Evolutionary conservation across 2,329 filamentous ascomycete species (phyloP).

Genomic region (Phoma sp.): DNA sequence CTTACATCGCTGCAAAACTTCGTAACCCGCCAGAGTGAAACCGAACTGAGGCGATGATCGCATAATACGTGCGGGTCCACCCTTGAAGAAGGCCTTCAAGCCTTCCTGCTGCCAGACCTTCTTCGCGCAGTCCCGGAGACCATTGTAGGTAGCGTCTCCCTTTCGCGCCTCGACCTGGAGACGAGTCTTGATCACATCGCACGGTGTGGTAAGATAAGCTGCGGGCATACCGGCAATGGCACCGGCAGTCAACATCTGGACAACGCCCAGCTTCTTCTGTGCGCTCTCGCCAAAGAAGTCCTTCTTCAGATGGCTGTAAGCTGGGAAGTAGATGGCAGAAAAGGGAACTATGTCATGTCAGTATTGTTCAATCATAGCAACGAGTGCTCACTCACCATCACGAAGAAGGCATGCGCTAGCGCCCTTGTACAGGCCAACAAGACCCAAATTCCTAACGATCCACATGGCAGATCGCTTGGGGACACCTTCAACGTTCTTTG

Average conservation of each 20-base stretch:
- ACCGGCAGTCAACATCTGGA: conserved; percentile 92
- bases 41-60: conserved; percentile 97
- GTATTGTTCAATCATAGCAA: not conserved
- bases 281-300: conserved; percentile 91
- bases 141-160: conserved; percentile 87
- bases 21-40: conserved; percentile 95
- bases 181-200: conserved; percentile 98
- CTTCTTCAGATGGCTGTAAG: conserved; percentile 92
- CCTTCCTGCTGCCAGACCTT: conserved; percentile 92
- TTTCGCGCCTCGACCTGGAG: conserved; percentile 97
- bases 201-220: conserved; percentile 91
- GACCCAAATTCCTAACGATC: conserved; percentile 95
- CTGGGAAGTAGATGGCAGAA: conserved; percentile 98
- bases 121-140: conserved; percentile 81
- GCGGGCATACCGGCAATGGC: conserved; percentile 73
- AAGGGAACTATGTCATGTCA: conserved; percentile 72
- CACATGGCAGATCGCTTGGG: conserved; percentile 94
- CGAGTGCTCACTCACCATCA: conserved; percentile 62
- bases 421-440: conserved; percentile 95
- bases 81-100: conserved; percentile 98
- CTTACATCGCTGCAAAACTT: conserved; percentile 76
- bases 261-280: conserved; percentile 84
- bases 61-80: conserved; percentile 91
- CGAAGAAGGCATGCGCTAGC: conserved; percentile 92
- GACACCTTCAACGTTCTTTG: conserved; percentile 81